These are phyloP conservation scores for Candida rishiriensis DNA, from an alignment of 805 yeast species.

Conservation along the genomic window DNA sequence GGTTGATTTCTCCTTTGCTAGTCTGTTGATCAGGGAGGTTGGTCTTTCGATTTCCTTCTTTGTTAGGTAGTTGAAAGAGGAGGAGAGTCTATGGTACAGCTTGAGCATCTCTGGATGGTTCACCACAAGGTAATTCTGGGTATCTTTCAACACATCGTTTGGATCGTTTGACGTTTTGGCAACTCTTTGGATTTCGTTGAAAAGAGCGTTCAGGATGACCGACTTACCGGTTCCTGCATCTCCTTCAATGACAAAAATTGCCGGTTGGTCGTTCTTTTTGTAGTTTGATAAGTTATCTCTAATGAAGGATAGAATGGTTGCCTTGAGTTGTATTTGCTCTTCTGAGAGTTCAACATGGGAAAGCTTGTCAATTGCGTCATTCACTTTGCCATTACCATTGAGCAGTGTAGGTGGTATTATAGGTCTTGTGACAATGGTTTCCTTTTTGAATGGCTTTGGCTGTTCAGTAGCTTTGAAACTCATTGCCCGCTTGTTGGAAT, in stretches of 20 bases:
- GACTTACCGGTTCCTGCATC: slow-evolving; percentile 49
- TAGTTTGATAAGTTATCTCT: slow-evolving; percentile 19
- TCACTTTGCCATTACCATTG: background rate
- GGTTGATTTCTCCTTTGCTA: slow-evolving; percentile 22
- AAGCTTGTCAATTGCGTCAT: slow-evolving; percentile 35
- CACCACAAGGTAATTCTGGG: slow-evolving; percentile 37
- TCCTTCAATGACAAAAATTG: slow-evolving; percentile 41
- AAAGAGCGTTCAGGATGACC: slow-evolving; percentile 38
- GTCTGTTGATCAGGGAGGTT: slow-evolving; percentile 37
- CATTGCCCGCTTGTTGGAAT: background rate
- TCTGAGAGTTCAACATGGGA: slow-evolving; percentile 32
- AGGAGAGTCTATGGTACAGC: slow-evolving; percentile 36
- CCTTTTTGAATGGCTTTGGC: background rate
- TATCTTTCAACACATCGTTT: slow-evolving; percentile 23
- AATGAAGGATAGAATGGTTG: slow-evolving; percentile 28
- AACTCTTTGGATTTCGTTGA: slow-evolving; percentile 37
- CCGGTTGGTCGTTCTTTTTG: slow-evolving; percentile 17
- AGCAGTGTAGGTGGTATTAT: background rate
- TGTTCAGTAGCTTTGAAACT: background rate
- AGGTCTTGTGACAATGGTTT: background rate
- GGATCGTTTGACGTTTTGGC: slow-evolving; percentile 12
- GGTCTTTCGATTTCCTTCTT: slow-evolving; percentile 41
- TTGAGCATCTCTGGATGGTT: slow-evolving; percentile 48
- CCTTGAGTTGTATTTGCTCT: slow-evolving; percentile 33
- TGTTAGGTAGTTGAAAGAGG: slow-evolving; percentile 32